phyloP scores from a whole-genome alignment of 78 protist species.

The Thecamonas trahens region DNA sequence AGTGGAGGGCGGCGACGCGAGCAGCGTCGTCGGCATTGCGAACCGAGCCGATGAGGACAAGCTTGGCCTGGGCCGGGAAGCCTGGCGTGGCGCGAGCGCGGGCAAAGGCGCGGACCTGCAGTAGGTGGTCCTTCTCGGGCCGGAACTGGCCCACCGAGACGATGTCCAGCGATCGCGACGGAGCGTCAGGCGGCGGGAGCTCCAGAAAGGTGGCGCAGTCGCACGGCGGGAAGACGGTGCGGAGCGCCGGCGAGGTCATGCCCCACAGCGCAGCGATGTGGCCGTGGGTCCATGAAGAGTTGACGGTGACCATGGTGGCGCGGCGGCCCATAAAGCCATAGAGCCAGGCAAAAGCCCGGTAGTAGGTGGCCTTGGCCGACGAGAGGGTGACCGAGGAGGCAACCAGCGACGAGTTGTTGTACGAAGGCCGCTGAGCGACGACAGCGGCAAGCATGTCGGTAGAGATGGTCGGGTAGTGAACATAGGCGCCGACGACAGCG shows the following conservation, averaged over 20 bases:
- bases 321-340: slow-evolving; percentile 39
- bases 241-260: neutral
- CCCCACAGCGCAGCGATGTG: slow-evolving; percentile 54
- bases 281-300: slow-evolving; percentile 74
- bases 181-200: neutral
- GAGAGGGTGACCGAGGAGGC: slow-evolving; percentile 8
- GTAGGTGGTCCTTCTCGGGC: slow-evolving; percentile 77
- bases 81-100: neutral
- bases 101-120: slow-evolving; percentile 47
- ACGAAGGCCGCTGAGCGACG: neutral
- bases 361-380: slow-evolving; percentile 34
- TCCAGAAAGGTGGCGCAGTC: slow-evolving; percentile 13
- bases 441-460: slow-evolving; percentile 52
- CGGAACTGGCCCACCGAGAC: slow-evolving; percentile 74
- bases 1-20: slow-evolving; percentile 19
- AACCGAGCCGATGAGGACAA: slow-evolving; percentile 37
- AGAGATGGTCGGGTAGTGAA: slow-evolving; percentile 84
- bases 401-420: slow-evolving; percentile 43
- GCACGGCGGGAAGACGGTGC: slow-evolving; percentile 81
- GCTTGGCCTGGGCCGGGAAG: neutral
- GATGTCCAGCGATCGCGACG: slow-evolving; percentile 2
- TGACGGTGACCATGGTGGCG: slow-evolving; percentile 38
- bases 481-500: slow-evolving; percentile 45
- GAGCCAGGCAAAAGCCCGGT: slow-evolving; percentile 34
- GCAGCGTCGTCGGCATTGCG: slow-evolving; percentile 43